Conservation (phyloP, 2,329 filamentous ascomycete species). For the Epichloe baconii region DNA sequence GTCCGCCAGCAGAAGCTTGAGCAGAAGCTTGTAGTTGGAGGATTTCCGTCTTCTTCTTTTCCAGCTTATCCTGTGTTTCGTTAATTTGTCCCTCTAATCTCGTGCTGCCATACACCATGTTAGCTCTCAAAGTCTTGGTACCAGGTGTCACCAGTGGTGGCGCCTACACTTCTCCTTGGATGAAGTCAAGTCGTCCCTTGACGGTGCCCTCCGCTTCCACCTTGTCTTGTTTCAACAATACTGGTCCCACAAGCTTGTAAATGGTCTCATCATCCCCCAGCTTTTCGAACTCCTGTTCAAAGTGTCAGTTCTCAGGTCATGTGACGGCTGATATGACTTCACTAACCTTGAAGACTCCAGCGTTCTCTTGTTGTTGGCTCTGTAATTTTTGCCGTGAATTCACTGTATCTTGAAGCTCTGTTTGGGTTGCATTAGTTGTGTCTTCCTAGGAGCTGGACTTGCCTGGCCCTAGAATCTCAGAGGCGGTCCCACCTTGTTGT, state of each 20-base stretch:
- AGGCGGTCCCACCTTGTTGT: constrained; percentile 53
- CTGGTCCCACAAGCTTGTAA: constrained; percentile 90
- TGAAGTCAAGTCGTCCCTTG: constrained; percentile 81
- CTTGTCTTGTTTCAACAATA: constrained; percentile 89
- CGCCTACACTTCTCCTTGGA: constrained; percentile 79
- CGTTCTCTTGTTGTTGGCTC: constrained; percentile 87
- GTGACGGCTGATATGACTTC: background rate
- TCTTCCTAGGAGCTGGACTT: background rate
- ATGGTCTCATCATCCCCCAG: constrained; percentile 75
- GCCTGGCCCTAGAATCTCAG: background rate
- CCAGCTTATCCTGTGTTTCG: constrained; percentile 41
- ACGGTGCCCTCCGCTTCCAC: constrained; percentile 82
- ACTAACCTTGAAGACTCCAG: constrained; percentile 65
- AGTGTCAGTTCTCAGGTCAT: background rate
- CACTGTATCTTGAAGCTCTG: constrained; percentile 69
- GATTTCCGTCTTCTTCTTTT: constrained; percentile 47
- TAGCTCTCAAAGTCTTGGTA: constrained; percentile 2
- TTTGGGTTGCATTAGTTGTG: constrained; percentile 2
- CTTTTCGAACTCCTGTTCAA: constrained; percentile 62
- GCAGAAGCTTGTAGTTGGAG: constrained; percentile 40
- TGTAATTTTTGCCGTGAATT: constrained; percentile 81
- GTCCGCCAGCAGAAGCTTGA: constrained; percentile 26
- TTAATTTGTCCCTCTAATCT: constrained; percentile 39
- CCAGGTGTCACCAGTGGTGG: background rate
- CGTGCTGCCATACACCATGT: constrained; percentile 14